Percentiles rank a stretch among this genome's conserved stretches.
Conservation (phyloP, 331 rosid species). For the Erythrophleum ivorense region DNA sequence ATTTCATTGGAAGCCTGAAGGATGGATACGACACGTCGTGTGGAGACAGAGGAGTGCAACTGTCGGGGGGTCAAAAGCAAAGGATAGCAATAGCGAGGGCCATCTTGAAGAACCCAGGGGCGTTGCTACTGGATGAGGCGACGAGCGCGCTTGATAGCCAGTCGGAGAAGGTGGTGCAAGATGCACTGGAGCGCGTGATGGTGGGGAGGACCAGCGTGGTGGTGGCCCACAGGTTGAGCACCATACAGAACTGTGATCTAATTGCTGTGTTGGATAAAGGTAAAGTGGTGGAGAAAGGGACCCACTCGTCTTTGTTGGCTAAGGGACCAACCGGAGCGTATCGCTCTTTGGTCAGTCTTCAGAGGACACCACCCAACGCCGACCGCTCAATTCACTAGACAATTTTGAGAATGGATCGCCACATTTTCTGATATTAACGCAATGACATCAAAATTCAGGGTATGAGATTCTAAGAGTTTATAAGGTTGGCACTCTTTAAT, state of each 20-base stretch:
- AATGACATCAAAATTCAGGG: no score
- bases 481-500: no score
- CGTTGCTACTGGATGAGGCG: constrained; percentile 80
- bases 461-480: no score
- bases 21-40: constrained; percentile 83
- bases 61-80: constrained; percentile 90
- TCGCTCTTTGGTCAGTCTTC: constrained; percentile 62
- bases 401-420: no score
- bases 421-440: no score
- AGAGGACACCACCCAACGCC: constrained; percentile 40
- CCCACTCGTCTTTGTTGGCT: constrained; percentile 64
- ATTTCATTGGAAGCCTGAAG: constrained; percentile 65
- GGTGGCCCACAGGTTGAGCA: constrained; percentile 90
- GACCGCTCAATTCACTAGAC: not conserved
- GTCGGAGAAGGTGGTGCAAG: constrained; percentile 82
- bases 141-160: constrained; percentile 81
- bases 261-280: constrained; percentile 83
- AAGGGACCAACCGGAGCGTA: constrained; percentile 74
- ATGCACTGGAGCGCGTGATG: constrained; percentile 76
- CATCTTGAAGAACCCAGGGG: constrained; percentile 63
- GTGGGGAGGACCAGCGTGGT: constrained; percentile 85
- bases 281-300: constrained; percentile 68
- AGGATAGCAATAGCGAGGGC: constrained; percentile 85
- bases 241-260: constrained; percentile 67
- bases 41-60: constrained; percentile 76